Conservation (phyloP, 331 rosid genomes). For the Rosa hybrid region DNA sequence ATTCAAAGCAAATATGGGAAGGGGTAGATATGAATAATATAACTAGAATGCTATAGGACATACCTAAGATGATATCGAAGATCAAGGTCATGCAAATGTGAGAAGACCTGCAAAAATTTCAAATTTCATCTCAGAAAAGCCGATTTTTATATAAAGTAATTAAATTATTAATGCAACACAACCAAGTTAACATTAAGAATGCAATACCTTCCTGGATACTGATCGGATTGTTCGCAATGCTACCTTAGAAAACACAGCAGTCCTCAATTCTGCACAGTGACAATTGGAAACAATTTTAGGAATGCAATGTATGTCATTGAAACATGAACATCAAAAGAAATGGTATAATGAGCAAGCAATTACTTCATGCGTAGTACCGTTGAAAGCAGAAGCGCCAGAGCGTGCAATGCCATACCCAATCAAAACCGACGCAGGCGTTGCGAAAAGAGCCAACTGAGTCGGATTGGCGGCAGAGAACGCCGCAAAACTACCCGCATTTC, state of each 20-base stretch:
- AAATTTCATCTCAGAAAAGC: conserved; percentile 5
- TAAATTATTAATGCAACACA: not conserved
- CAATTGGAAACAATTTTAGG: conserved; percentile 19
- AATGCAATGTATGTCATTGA: not conserved
- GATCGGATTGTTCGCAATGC: conserved; percentile 93
- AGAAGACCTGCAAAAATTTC: conserved; percentile 71
- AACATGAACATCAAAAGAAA: not conserved
- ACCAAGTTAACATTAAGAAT: not conserved
- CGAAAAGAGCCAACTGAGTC: conserved; percentile 60
- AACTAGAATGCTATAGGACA: conserved; percentile 15
- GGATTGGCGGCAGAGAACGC: conserved; percentile 66
- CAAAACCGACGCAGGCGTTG: conserved; percentile 87
- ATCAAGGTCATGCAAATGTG: conserved; percentile 97
- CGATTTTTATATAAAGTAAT: conserved; percentile 1
- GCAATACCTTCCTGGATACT: conserved; percentile 85
- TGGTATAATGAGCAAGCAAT: conserved; percentile 47
- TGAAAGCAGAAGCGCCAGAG: conserved; percentile 86
- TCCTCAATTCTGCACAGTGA: conserved; percentile 74
- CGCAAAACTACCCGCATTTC: conserved; percentile 63
- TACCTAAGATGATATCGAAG: conserved; percentile 97
- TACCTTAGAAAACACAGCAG: conserved; percentile 92
- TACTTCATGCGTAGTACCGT: conserved; percentile 75
- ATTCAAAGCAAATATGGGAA: conserved; percentile 2
- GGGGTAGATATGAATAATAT: not conserved
- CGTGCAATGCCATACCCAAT: conserved; percentile 98